These are phyloP conservation scores for Leccinum uliginosum DNA, from an alignment of 768 basidiomycete genomes.

Conservation along the genomic window DNA sequence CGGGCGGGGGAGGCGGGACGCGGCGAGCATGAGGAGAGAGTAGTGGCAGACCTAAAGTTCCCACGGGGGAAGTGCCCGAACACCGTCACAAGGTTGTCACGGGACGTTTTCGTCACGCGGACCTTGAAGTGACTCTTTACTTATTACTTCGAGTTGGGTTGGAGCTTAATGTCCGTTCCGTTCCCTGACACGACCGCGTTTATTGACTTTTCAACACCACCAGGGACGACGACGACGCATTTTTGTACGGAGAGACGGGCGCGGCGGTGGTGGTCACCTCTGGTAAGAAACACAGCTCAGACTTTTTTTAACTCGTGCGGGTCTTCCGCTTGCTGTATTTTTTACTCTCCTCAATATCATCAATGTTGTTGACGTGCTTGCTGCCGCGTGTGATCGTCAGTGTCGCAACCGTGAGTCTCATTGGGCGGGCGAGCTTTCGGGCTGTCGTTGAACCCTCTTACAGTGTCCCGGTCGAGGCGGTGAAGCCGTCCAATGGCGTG, in stretches of 20 bases:
- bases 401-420: constrained; percentile 60
- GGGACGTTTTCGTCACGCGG: constrained; percentile 20
- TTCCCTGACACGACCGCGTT: constrained; percentile 14
- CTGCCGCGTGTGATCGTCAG: constrained; percentile 42
- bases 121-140: constrained; percentile 20
- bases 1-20: constrained; percentile 2
- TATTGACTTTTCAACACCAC: constrained; percentile 23
- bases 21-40: constrained; percentile 7
- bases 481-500: constrained; percentile 44
- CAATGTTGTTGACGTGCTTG: constrained; percentile 39
- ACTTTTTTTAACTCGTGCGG: constrained; percentile 7
- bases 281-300: constrained; percentile 44
- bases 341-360: constrained; percentile 33
- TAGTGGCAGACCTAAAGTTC: too few species aligned
- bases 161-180: constrained; percentile 28
- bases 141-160: constrained; percentile 16
- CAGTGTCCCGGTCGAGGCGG: constrained; percentile 40
- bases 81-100: constrained; percentile 25
- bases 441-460: constrained; percentile 21
- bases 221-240: constrained; percentile 81
- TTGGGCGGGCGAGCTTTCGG: constrained; percentile 21
- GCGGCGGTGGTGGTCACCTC: constrained; percentile 33
- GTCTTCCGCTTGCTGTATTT: constrained; percentile 28
- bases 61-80: neutral
- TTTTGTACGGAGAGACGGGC: constrained; percentile 62